Percentiles rank a stretch among this genome's conserved stretches.
Evolutionary conservation across 2,329 filamentous ascomycete species (phyloP).

Genomic region (Cercospora sp.): DNA sequence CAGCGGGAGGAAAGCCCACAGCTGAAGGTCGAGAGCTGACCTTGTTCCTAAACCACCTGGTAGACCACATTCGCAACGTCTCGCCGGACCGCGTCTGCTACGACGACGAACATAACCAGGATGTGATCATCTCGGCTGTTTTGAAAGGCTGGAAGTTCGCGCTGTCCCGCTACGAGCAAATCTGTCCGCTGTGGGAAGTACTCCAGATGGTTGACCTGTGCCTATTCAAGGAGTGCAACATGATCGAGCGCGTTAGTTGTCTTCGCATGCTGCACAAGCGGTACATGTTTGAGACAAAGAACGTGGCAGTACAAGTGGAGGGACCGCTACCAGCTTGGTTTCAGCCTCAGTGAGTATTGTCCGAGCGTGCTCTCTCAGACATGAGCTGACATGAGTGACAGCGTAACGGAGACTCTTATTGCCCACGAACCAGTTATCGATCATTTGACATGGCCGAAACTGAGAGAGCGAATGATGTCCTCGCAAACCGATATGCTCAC

Average conservation of each 20-base stretch:
- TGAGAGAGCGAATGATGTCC: slow-evolving; percentile 24
- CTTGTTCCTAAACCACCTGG: slow-evolving; percentile 27
- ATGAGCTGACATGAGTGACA: slow-evolving; percentile 15
- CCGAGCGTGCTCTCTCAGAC: neutral
- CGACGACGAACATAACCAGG: slow-evolving; percentile 28
- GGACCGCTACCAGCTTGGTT: slow-evolving; percentile 29
- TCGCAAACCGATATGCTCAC: slow-evolving; percentile 25
- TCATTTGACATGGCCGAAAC: slow-evolving; percentile 27
- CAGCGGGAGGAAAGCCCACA: slow-evolving; percentile 16
- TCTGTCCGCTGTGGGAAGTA: slow-evolving; percentile 27
- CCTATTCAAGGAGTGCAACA: slow-evolving; percentile 28
- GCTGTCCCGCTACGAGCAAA: slow-evolving; percentile 25
- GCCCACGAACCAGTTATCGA: slow-evolving; percentile 29
- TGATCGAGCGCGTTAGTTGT: slow-evolving; percentile 27
- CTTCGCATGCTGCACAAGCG: slow-evolving; percentile 29
- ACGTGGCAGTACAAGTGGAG: slow-evolving; percentile 20
- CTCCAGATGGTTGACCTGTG: slow-evolving; percentile 27
- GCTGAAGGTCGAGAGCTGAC: slow-evolving; percentile 25
- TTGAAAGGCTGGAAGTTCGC: slow-evolving; percentile 28
- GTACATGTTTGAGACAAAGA: slow-evolving; percentile 28
- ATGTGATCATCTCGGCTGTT: slow-evolving; percentile 26
- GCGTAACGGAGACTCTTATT: slow-evolving; percentile 25
- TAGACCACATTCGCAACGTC: slow-evolving; percentile 27
- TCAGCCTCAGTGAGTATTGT: slow-evolving; percentile 23
- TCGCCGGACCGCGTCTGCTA: slow-evolving; percentile 24